phyloP scores from a whole-genome alignment of 352 stramenopile genomes.

The Globisporangium orthogonon region DNA sequence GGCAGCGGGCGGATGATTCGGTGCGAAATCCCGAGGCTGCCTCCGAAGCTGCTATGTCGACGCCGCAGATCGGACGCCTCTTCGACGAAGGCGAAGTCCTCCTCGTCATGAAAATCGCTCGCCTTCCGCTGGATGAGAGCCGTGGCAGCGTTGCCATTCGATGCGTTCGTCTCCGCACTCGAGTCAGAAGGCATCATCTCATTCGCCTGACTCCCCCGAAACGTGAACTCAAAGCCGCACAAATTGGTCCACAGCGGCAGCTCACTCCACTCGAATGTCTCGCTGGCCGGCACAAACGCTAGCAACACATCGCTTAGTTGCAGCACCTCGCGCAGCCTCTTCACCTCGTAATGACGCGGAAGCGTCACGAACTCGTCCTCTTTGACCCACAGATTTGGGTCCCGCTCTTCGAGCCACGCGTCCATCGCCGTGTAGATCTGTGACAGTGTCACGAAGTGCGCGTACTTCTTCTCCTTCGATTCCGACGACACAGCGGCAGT shows the following conservation, averaged over 20 bases:
- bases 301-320: constrained; percentile 59
- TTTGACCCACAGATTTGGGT: constrained; percentile 76
- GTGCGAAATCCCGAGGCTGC: constrained; percentile 21
- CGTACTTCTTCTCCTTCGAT: constrained; percentile 43
- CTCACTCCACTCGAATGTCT: constrained; percentile 35
- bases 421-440: constrained; percentile 82
- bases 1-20: constrained; percentile 40
- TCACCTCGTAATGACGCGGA: constrained; percentile 69
- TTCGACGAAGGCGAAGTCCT: constrained; percentile 80
- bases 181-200: not conserved
- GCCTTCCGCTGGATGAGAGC: constrained; percentile 1
- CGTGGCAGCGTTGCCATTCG: not conserved
- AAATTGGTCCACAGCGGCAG: constrained; percentile 58
- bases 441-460: constrained; percentile 46
- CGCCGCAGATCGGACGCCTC: constrained; percentile 50
- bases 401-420: constrained; percentile 75
- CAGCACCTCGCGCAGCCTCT: constrained; percentile 62
- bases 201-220: constrained; percentile 4
- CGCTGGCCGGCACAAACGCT: constrained; percentile 16
- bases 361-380: constrained; percentile 64
- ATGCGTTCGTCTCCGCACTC: not conserved
- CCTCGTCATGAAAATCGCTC: constrained; percentile 34
- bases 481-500: constrained; percentile 7
- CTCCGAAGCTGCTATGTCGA: constrained; percentile 59
- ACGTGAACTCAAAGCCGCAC: constrained; percentile 66